A percentile compares a stretch with the other conserved stretches of the same genome.
Conservation (phyloP, 2,329 filamentous ascomycete species). For the Pseudopyricularia cyperi region DNA sequence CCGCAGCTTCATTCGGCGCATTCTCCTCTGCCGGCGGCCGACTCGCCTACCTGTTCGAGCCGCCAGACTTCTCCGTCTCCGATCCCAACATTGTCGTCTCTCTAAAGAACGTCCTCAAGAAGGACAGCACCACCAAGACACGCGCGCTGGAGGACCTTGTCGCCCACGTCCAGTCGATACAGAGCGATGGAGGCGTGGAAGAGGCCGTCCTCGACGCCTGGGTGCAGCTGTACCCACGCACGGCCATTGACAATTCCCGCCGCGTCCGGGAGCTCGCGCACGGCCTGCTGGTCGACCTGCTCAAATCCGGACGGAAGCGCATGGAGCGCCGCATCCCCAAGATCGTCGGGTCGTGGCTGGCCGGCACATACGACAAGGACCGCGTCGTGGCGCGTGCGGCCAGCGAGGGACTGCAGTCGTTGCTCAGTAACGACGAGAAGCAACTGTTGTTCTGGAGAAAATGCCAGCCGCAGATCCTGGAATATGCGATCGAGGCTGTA, state of each 20-base stretch:
- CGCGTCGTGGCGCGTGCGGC: conserved; percentile 64
- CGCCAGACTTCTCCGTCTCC: conserved; percentile 67
- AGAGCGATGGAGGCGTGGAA: conserved; percentile 51
- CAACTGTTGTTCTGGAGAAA: conserved; percentile 61
- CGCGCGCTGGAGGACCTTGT: conserved; percentile 83
- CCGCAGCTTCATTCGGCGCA: conserved; percentile 21
- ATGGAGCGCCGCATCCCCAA: conserved; percentile 69
- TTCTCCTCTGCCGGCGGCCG: conserved; percentile 30
- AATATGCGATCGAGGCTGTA: conserved; percentile 69
- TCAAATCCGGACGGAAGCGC: conserved; percentile 59
- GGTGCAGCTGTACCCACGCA: conserved; percentile 78
- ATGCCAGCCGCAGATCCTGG: conserved; percentile 68
- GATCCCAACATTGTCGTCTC: conserved; percentile 73
- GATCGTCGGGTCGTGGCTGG: conserved; percentile 80
- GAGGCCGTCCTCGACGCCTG: conserved; percentile 79
- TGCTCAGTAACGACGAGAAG: conserved; percentile 74
- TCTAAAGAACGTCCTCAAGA: conserved; percentile 90
- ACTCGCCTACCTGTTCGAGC: conserved; percentile 79
- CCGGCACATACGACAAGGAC: conserved; percentile 79
- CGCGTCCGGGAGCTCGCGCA: conserved; percentile 83
- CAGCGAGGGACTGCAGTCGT: conserved; percentile 57
- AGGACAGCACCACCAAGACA: conserved; percentile 81
- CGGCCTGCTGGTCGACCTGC: conserved; percentile 49
- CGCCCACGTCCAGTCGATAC: conserved; percentile 36
- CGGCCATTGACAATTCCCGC: conserved; percentile 79